Evolutionary conservation across 345 rosid species (phyloP), one percentile per base, ranked within the genome.

Genomic region (Populus alba): DNA sequence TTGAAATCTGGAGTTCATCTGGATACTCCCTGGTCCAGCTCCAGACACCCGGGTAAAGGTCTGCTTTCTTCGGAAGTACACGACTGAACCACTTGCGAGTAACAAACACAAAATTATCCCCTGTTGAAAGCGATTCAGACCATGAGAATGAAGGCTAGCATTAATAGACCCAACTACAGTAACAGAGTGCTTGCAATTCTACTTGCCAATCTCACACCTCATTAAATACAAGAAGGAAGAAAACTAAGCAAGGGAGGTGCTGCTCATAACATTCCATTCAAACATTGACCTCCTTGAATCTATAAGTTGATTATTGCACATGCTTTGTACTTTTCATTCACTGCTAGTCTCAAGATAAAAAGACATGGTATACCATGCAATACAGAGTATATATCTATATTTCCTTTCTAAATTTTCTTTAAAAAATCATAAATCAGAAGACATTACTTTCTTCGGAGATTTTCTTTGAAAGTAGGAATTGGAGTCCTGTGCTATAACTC

Each of bases 51-150:
- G 8, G 8, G 88, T 71, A 70, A 79, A 75, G 4, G 82, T 72
- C 66, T 76, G 90, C 85, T 83, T 94, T 88, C 84, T 91, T 75
- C 92, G 83, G 22, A 81, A 76, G 87, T 91, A 95, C 68, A 95
- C 85, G 11, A 77, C 81, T 1, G 97, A 78, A 38, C 94, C 91
- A n/a, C 96, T 95, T 7, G 88, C 49, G 1, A 91, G 68, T 20
- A 95, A 81, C 80, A 93, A 33, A 77, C 89, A 85, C 37, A 92
- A 75, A 78, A 88, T 59, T 57, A 88, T 75, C 17, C 86, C 91
- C 96, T 95, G 96, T 73, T 45, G 77, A 77, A 18, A 68, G 75
- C 25, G 37, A 61, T 66, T 75, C 29, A 47, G n/a, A 73, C 38
- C 1, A 55, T n/a, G 70, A 25, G 47, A 17, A 45, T 78, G 66